Evolutionary conservation across 352 stramenopile species (phyloP).

Genomic region (Pythium rhizo-oryzae): DNA sequence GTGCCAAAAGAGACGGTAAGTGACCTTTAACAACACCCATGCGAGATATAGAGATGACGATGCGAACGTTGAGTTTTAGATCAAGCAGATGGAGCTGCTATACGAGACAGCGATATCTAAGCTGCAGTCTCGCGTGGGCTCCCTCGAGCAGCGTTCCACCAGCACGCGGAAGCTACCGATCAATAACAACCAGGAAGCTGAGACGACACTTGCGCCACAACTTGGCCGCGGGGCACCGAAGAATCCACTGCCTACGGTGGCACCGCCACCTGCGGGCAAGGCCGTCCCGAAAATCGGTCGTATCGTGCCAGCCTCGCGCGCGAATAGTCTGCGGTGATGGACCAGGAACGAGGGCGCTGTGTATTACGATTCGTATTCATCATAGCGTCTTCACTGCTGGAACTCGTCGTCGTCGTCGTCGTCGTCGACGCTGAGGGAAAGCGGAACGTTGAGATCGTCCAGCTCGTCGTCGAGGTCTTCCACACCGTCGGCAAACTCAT

Average conservation of each 20-base stretch:
- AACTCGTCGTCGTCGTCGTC: constrained; percentile 10
- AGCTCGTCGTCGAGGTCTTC: constrained; percentile 3
- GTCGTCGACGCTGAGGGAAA: background rate
- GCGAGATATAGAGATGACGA: too few species aligned
- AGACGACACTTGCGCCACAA: background rate
- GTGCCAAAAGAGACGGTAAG: constrained; percentile 19
- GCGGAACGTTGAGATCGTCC: background rate
- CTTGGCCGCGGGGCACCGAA: background rate
- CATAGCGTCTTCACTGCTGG: background rate
- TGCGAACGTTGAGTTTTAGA: constrained; percentile 42
- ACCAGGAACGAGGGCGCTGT: background rate
- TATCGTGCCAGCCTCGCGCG: constrained; percentile 53
- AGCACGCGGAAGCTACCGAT: constrained; percentile 22
- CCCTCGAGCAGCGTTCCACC: constrained; percentile 40
- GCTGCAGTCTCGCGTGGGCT: constrained; percentile 64
- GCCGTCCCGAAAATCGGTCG: constrained; percentile 62
- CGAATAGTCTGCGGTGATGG: constrained; percentile 22
- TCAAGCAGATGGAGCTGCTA: constrained; percentile 71
- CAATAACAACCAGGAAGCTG: constrained; percentile 17
- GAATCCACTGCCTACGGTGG: constrained; percentile 17
- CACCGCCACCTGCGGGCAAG: constrained; percentile 12
- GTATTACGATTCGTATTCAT: background rate
- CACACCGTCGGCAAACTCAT: constrained; percentile 29
- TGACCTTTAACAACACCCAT: background rate
- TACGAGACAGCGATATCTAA: constrained; percentile 77